phyloP scores from a whole-genome alignment of 805 yeast genomes.

The Lipomyces chichibuensis region DNA sequence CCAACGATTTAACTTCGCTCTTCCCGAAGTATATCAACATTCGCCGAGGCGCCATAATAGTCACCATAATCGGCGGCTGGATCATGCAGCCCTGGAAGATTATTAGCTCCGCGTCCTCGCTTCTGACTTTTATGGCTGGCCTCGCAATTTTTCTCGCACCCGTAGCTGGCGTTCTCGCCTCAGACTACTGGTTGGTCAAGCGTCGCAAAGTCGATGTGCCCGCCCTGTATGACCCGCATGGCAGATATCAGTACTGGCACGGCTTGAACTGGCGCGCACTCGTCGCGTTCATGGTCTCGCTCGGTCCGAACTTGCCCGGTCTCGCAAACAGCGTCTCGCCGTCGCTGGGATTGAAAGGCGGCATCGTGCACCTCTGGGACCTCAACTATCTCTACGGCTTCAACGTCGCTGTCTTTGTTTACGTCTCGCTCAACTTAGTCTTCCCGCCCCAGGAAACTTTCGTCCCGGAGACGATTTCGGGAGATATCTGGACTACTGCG shows the following conservation, averaged over 20 bases:
- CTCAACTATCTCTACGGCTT: conserved; percentile 39
- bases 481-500: conserved; percentile 12
- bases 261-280: conserved; percentile 54
- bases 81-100: conserved; percentile 38
- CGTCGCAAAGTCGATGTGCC: conserved; percentile 31
- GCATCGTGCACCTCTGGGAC: conserved; percentile 38
- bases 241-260: conserved; percentile 50
- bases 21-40: conserved; percentile 63
- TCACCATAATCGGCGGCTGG: conserved; percentile 36
- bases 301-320: conserved; percentile 39
- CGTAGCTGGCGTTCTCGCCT: conserved; percentile 30
- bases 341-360: conserved; percentile 27
- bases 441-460: conserved; percentile 33
- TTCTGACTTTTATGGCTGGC: conserved; percentile 34
- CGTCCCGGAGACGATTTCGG: conserved; percentile 17
- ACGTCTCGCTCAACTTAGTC: conserved; percentile 21
- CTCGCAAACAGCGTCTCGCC: conserved; percentile 36
- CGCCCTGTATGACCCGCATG: conserved; percentile 39
- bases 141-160: conserved; percentile 37
- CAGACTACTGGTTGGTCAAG: conserved; percentile 35
- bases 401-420: conserved; percentile 29
- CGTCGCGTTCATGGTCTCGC: conserved; percentile 42
- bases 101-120: conserved; percentile 31
- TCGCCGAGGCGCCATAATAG: conserved; percentile 52
- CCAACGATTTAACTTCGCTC: conserved; percentile 60